These are phyloP conservation scores for Eimeria necatrix DNA, from an alignment of 169 alveolate species.

Conservation along the genomic window DNA sequence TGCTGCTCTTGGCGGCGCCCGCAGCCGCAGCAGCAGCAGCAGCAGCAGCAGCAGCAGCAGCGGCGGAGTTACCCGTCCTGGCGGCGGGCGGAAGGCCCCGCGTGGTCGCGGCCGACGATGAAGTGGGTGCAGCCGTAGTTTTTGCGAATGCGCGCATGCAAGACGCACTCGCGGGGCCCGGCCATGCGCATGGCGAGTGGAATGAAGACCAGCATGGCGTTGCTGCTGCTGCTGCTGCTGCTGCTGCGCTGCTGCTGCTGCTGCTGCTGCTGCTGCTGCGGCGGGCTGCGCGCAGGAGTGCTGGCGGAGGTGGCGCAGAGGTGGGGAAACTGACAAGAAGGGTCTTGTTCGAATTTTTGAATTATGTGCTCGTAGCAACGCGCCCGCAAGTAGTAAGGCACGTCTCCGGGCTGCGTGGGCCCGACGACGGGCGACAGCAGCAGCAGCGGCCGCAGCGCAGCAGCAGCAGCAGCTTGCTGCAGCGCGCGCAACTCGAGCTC, in stretches of 20 bases:
- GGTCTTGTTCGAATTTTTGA: conserved; percentile 28
- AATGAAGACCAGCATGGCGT: conserved; percentile 71
- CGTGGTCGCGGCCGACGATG: conserved; percentile 87
- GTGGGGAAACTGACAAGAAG: background rate
- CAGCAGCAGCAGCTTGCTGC: conserved; percentile 21
- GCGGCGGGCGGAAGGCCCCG: conserved; percentile 80
- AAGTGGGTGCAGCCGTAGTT: conserved; percentile 86
- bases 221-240: conserved; percentile 32
- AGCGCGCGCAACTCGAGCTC: conserved; percentile 81
- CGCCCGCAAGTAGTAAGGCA: conserved; percentile 79
- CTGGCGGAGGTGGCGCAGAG: background rate
- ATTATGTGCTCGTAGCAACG: conserved; percentile 81
- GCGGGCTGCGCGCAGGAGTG: conserved; percentile 57
- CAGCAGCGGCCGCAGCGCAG: conserved; percentile 47
- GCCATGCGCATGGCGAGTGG: conserved; percentile 88
- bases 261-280: background rate
- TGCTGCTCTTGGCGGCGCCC: background rate
- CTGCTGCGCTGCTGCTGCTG: background rate
- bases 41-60: background rate
- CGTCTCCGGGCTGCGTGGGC: conserved; percentile 86
- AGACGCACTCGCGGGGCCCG: conserved; percentile 86
- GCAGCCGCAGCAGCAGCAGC: background rate
- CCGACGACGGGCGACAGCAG: conserved; percentile 84
- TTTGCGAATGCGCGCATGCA: conserved; percentile 83
- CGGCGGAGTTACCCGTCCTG: conserved; percentile 70